Base-by-base conservation (phyloP, 371 early-diverging fungal species). In the Mortierella sp. region DNA sequence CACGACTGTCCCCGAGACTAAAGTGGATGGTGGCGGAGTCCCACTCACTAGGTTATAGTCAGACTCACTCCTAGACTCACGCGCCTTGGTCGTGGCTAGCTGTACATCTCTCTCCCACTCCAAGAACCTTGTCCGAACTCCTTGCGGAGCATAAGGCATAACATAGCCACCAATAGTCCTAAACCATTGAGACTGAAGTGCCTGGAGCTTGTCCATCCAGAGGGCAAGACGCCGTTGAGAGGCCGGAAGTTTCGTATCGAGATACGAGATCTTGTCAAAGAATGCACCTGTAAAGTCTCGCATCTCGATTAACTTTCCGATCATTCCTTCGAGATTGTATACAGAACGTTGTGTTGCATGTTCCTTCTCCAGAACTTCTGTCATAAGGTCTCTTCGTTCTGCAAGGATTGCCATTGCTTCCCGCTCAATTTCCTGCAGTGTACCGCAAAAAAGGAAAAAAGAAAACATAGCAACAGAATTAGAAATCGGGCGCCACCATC, bases 121-220 rank as follows among this genome's bases (percentile, higher is more conserved):
- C 23, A 55, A 56, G 59, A 79, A 79, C 12, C 79, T 72, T 18
- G 44, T 60, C 12, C 70, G 58, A 21, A 79, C 57, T 44, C 64
- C 63, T 4, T 43, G 62, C 0, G 79, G 79, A 0, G 79, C 79
- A 53, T 79, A 79, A 4, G 37, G 66, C 11, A 48, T 73, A 55
- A 79, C 66, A 16, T 79, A 79, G 6, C 73, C 66, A 0, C 69
- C 73, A 53, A 79, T 79, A 0, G 73, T 72, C 16, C 73, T 26
- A 21, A 79, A 62, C 79, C 79, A 79, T 45, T 79, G 79, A 3
- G 69, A 72, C 45, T 79, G 79, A 0, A 79, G 57, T 12, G 69
- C 73, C 47, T 79, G 79, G 11, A 79, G 62, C 15, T 65, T 69
- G 43, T 79, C 79, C 72, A 79, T 66, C 79, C 79, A 79, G 6